A percentile compares a stretch with the other conserved stretches of the same genome.
Evolutionary conservation across 208 protist species (phyloP).

Genomic region (Wallacemonas rigidus): DNA sequence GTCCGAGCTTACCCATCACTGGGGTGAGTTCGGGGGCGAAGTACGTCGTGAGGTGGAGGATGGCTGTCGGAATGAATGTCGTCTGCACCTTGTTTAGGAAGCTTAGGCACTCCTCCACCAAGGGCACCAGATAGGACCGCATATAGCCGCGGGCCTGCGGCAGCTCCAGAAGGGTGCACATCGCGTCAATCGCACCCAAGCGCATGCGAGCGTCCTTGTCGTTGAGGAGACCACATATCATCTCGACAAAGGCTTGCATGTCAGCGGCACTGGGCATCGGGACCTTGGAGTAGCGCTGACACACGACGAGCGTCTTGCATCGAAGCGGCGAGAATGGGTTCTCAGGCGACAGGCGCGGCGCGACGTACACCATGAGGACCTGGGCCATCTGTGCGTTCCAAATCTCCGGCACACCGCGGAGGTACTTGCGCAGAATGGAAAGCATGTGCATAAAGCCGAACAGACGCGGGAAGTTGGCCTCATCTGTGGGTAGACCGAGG

Average conservation of each 20-base stretch:
- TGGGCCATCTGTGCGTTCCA: conserved; percentile 80
- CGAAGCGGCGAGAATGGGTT: conserved; percentile 58
- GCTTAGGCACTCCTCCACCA: conserved; percentile 82
- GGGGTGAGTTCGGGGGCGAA: conserved; percentile 81
- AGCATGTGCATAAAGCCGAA: conserved; percentile 88
- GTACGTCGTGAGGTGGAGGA: conserved; percentile 85
- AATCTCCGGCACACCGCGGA: conserved; percentile 64
- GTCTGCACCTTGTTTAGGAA: conserved; percentile 87
- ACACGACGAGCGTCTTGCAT: conserved; percentile 83
- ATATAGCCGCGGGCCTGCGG: conserved; percentile 72
- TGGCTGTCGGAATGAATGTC: conserved; percentile 75
- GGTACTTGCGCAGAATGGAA: conserved; percentile 76
- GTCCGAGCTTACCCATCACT: conserved; percentile 72
- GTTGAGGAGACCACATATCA: conserved; percentile 66
- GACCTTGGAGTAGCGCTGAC: conserved; percentile 84
- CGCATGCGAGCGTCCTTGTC: conserved; percentile 79
- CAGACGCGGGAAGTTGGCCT: conserved; percentile 52
- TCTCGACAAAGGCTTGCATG: conserved; percentile 79
- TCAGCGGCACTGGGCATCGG: conserved; percentile 67
- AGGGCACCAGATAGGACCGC: conserved; percentile 55
- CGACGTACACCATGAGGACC: conserved; percentile 76
- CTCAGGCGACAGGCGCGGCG: conserved; percentile 61
- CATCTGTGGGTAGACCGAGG: conserved; percentile 33
- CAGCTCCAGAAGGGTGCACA: conserved; percentile 88
- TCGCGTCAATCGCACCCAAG: conserved; percentile 76